Percentiles rank a stretch among this genome's conserved stretches.
phyloP scores from a whole-genome alignment of 192 early-diverging fungal species.

The Glomus cerebriforme region DNA sequence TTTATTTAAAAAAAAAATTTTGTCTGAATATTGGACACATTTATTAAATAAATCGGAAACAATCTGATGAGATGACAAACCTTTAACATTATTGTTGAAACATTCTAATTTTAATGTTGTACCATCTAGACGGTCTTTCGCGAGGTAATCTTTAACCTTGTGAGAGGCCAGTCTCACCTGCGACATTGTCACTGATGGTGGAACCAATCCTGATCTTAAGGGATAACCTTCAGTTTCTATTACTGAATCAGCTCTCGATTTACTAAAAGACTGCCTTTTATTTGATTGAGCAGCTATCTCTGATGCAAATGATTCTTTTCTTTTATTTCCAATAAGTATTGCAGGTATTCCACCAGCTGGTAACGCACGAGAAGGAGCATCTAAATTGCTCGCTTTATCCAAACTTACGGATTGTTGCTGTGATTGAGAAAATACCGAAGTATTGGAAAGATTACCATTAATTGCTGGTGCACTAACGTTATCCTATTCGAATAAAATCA shows the following conservation, averaged over 20 bases:
- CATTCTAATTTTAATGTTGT: slow-evolving; percentile 37
- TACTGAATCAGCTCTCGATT: slow-evolving; percentile 25
- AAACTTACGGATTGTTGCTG: background rate
- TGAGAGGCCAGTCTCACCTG: slow-evolving; percentile 52
- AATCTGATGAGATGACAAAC: background rate
- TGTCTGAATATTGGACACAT: slow-evolving; percentile 36
- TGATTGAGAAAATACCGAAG: background rate
- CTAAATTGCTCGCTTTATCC: slow-evolving; percentile 32
- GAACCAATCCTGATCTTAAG: slow-evolving; percentile 40
- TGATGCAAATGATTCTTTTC: slow-evolving; percentile 39
- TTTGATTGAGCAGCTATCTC: slow-evolving; percentile 24
- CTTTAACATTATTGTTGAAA: slow-evolving; percentile 36
- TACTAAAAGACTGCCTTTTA: slow-evolving; percentile 31
- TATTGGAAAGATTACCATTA: background rate
- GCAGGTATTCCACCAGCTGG: slow-evolving; percentile 45
- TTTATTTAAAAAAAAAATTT: slow-evolving; percentile 5
- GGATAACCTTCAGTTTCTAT: slow-evolving; percentile 31
- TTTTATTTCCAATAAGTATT: slow-evolving; percentile 50
- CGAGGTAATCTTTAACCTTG: slow-evolving; percentile 36
- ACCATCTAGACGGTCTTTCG: background rate
- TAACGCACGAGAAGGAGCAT: slow-evolving; percentile 39
- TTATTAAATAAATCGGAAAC: slow-evolving; percentile 10
- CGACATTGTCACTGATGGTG: slow-evolving; percentile 46
- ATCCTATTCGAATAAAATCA: background rate
- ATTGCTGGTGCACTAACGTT: background rate